Evolutionary conservation across 257 asterid species (phyloP), one percentile per base, ranked within the genome.

Genomic region (Gentiana straminea): DNA sequence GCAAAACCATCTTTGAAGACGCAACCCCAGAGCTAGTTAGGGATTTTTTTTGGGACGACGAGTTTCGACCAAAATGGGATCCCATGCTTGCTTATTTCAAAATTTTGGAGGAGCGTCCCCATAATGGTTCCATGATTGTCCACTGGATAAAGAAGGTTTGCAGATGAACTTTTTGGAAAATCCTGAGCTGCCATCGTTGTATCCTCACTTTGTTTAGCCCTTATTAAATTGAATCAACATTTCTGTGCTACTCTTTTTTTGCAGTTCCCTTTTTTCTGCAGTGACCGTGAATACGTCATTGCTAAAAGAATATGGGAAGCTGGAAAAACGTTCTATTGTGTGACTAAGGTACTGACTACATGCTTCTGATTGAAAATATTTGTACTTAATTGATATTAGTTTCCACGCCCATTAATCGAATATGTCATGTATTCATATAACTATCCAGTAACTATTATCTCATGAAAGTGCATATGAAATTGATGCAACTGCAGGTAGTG

Each of bases 41-140:
- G 70, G 95, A 86, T 67, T 86, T 84, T 74, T 86, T 86, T 74
- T 86, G 95, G 95, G 95, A 86, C 68, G 95, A 86, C 8, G 95
- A 86, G 60, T 79, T 68, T 64, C 81, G 94, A 13, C 88, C 83
- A 7, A 86, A 81, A 60, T 86, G 95, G 95, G 95, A 86, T 69
- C 84, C 80, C 33, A 86, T 86, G 95, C 89, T 86, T 66, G 70
- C 70, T 47, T 35, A 78, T 35, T 61, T 78, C 75, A 75, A 86
- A 64, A 86, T 82, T 70, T 81, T 81, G 61, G 86, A 81, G 74
- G 92, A 84, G 68, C 72, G 72, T 63, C 77, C 83, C 56, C 66
- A 65, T 52, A 77, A 84, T 2, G 95, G 95, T 58, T 70, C 77
- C 74, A 81, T 84, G 94, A 68, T 76, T 58, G 71, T 77, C 55